Percentiles rank a stretch among this genome's conserved stretches.
phyloP scores from a whole-genome alignment of 2,329 filamentous ascomycete genomes.

The Chrysosphaeria jannelii region DNA sequence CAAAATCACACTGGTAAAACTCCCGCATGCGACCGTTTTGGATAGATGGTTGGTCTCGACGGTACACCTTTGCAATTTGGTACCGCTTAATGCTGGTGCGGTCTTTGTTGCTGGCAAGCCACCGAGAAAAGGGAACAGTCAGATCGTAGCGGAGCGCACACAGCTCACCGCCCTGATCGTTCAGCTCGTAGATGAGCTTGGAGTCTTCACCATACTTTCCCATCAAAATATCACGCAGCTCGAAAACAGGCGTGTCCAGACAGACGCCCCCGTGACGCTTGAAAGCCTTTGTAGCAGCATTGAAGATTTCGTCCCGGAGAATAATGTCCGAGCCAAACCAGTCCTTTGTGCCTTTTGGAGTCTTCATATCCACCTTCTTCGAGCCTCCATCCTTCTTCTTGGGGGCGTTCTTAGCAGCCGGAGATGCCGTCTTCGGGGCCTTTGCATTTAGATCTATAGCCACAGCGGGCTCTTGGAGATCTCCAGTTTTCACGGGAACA shows the following conservation, averaged over 20 bases:
- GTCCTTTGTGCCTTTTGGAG: slow-evolving; percentile 52
- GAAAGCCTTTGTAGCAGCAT: slow-evolving; percentile 5
- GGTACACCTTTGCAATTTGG: slow-evolving; percentile 81
- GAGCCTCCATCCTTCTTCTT: too few species aligned
- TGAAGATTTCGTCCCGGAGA: slow-evolving; percentile 36
- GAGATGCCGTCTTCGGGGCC: too few species aligned
- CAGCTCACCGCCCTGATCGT: slow-evolving; percentile 57
- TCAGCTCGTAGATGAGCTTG: slow-evolving; percentile 40
- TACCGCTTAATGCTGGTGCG: slow-evolving; percentile 79
- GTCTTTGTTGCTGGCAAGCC: slow-evolving; percentile 72
- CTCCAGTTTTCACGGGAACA: too few species aligned
- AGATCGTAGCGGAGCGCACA: slow-evolving; percentile 59
- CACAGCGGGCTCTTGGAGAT: too few species aligned
- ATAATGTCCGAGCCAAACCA: slow-evolving; percentile 35
- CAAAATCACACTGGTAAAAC: slow-evolving; percentile 94
- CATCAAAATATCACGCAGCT: slow-evolving; percentile 38
- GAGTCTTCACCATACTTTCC: slow-evolving; percentile 33
- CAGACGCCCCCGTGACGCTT: slow-evolving; percentile 35
- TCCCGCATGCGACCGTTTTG: slow-evolving; percentile 82
- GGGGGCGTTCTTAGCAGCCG: too few species aligned
- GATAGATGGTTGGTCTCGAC: slow-evolving; percentile 23
- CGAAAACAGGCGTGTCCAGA: slow-evolving; percentile 47
- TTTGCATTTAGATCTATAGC: too few species aligned
- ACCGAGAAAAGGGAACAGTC: slow-evolving; percentile 37
- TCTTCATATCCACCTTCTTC: slow-evolving; percentile 35